These are phyloP conservation scores for Penicillium aurantiogriseum DNA, from an alignment of 2,329 filamentous ascomycete genomes.

Conservation along the genomic window DNA sequence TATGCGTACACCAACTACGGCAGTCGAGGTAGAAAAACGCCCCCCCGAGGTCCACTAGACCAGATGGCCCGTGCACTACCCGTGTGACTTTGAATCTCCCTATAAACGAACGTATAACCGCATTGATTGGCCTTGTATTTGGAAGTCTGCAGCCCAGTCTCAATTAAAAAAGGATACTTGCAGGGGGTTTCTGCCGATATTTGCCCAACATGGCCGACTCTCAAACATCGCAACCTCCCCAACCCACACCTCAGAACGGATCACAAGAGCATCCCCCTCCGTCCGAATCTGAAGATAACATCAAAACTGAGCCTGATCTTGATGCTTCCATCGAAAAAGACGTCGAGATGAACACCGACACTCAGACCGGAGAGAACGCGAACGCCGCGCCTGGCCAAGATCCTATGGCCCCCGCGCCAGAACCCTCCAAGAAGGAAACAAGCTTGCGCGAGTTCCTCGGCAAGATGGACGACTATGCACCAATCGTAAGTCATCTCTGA, in stretches of 20 bases:
- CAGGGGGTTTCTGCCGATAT: conserved; percentile 13
- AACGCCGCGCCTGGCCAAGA: conserved; percentile 33
- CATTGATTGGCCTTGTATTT: conserved; percentile 11
- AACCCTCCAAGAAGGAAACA: conserved; percentile 81
- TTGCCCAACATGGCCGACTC: conserved; percentile 37
- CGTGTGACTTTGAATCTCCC: conserved; percentile 11
- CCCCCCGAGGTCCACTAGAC: neutral
- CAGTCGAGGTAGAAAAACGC: neutral
- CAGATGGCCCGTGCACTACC: conserved; percentile 6
- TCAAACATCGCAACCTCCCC: conserved; percentile 20
- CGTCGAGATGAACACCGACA: conserved; percentile 35
- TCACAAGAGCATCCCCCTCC: conserved; percentile 24
- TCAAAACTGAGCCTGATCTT: conserved; percentile 28
- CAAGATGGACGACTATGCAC: conserved; percentile 98
- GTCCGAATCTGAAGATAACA: conserved; percentile 14
- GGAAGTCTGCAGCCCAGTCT: conserved; percentile 14
- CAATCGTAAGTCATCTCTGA: conserved; percentile 66
- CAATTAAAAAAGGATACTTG: conserved; percentile 7
- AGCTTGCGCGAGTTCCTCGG: conserved; percentile 87
- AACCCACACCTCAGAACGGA: conserved; percentile 20
- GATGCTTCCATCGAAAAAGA: conserved; percentile 40
- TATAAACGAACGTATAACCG: conserved; percentile 2
- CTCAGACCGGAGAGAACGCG: conserved; percentile 4
- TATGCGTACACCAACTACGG: neutral
- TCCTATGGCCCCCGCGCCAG: conserved; percentile 49